These are phyloP conservation scores for Trypanosoma boissoni DNA, from an alignment of 208 protist genomes.

Conservation along the genomic window DNA sequence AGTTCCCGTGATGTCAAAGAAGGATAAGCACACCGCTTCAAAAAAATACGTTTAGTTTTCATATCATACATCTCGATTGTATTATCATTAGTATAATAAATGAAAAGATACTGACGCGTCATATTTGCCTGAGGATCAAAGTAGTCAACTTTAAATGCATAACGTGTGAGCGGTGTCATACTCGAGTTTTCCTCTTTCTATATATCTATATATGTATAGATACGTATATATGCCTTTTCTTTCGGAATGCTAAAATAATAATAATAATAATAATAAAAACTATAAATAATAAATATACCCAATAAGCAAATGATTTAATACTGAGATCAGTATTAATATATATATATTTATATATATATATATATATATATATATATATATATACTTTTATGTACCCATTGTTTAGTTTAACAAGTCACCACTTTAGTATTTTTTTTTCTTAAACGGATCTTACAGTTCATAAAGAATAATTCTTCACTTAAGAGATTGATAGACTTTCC, in stretches of 20 bases:
- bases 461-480: slow-evolving; percentile 47
- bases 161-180: slow-evolving; percentile 55
- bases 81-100: slow-evolving; percentile 86
- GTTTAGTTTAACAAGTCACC: too few species aligned
- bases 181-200: neutral
- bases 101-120: slow-evolving; percentile 85
- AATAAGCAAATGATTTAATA: slow-evolving; percentile 7
- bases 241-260: slow-evolving; percentile 6
- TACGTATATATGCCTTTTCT: slow-evolving; percentile 9
- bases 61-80: slow-evolving; percentile 95
- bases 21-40: slow-evolving; percentile 91
- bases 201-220: neutral
- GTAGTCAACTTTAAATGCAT: slow-evolving; percentile 88
- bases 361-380: slow-evolving; percentile 10
- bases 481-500: slow-evolving; percentile 84
- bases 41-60: slow-evolving; percentile 89
- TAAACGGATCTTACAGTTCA: neutral
- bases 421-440: slow-evolving; percentile 1
- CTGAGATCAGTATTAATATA: too few species aligned
- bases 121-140: slow-evolving; percentile 88
- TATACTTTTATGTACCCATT: slow-evolving; percentile 4
- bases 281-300: slow-evolving; percentile 1
- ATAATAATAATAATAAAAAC: slow-evolving; percentile 18
- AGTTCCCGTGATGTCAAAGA: slow-evolving; percentile 80
- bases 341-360: too few species aligned